These are phyloP conservation scores for Xeromyces bisporus DNA, from an alignment of 495 filamentous ascomycete species.

Conservation along the genomic window DNA sequence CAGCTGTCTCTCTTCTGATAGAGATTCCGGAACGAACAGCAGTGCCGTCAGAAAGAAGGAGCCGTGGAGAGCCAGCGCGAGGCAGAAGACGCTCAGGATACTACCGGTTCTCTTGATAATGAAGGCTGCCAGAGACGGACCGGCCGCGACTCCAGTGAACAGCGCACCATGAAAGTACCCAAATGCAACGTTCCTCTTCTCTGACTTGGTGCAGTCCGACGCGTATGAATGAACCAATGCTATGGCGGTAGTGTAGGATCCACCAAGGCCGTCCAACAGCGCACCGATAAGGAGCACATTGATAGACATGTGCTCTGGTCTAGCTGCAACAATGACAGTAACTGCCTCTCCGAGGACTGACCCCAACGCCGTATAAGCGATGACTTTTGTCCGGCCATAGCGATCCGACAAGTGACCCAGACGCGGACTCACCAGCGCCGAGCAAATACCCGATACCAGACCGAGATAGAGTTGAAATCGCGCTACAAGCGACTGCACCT, in stretches of 20 bases:
- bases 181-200: constrained; percentile 66
- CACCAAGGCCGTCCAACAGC: constrained; percentile 63
- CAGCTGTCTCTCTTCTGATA: constrained; percentile 48
- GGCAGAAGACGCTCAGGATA: constrained; percentile 61
- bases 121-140: constrained; percentile 63
- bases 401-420: constrained; percentile 77
- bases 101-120: constrained; percentile 53
- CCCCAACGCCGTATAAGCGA: constrained; percentile 50
- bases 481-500: constrained; percentile 58
- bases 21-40: constrained; percentile 64
- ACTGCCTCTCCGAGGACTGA: constrained; percentile 53
- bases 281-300: constrained; percentile 58
- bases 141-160: constrained; percentile 71
- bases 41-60: constrained; percentile 52
- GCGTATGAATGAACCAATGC: constrained; percentile 73
- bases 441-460: constrained; percentile 51
- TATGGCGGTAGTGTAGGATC: constrained; percentile 70
- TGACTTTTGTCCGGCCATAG: constrained; percentile 58
- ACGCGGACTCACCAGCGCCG: constrained; percentile 62
- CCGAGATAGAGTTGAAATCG: constrained; percentile 59
- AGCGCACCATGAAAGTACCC: constrained; percentile 77
- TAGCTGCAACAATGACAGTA: constrained; percentile 57
- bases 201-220: constrained; percentile 69
- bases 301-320: constrained; percentile 51
- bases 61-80: constrained; percentile 50